Conservation (phyloP, 2,329 filamentous ascomycete genomes). For the Teratosphaeria pseudoeucalypti region DNA sequence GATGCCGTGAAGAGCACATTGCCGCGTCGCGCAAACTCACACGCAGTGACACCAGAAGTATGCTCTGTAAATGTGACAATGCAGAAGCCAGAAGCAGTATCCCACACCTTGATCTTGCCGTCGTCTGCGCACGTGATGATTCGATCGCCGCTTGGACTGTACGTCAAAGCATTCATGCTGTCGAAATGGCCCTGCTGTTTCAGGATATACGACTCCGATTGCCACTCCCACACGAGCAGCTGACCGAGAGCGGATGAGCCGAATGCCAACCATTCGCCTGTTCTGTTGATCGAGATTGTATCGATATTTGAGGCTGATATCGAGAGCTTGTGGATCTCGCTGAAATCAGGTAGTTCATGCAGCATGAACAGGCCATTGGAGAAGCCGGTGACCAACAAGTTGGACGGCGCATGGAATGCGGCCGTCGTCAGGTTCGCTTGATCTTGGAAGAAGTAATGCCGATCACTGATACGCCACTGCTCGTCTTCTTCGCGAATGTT, state of each 20-base stretch:
- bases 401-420: constrained; percentile 76
- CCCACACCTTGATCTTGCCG: constrained; percentile 98
- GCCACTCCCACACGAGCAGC: constrained; percentile 98
- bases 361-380: constrained; percentile 88
- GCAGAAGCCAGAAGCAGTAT: constrained; percentile 91
- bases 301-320: constrained; percentile 97
- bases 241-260: constrained; percentile 92
- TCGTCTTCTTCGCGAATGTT: constrained; percentile 54
- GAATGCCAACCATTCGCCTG: constrained; percentile 94
- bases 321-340: constrained; percentile 82
- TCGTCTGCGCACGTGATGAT: constrained; percentile 93
- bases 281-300: constrained; percentile 85
- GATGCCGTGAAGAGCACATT: constrained; percentile 94
- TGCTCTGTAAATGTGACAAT: constrained; percentile 98
- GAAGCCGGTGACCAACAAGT: constrained; percentile 92
- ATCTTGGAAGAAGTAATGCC: constrained; percentile 83
- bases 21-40: constrained; percentile 88
- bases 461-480: constrained; percentile 83
- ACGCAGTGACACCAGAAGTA: constrained; percentile 84
- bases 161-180: constrained; percentile 84
- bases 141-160: constrained; percentile 85
- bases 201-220: constrained; percentile 95
- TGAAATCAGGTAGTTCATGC: constrained; percentile 94
- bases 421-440: constrained; percentile 79
- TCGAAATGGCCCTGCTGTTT: constrained; percentile 98